Evolutionary conservation across 2,329 filamentous ascomycete species (phyloP).

Genomic region (Botryotinia narcissicola): DNA sequence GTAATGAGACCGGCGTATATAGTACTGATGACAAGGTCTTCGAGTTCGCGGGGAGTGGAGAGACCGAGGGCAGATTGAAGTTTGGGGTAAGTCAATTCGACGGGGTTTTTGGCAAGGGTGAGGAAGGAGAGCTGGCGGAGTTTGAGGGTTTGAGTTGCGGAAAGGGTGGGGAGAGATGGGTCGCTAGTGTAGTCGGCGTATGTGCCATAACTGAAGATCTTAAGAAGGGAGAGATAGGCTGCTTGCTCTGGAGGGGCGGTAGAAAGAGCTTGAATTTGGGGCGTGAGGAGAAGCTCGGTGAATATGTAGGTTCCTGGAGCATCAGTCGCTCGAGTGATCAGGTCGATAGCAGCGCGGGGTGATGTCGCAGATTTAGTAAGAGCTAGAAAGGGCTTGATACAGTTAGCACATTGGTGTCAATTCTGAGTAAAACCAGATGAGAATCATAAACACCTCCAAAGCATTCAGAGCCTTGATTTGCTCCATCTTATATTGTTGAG

Average conservation of each 20-base stretch:
- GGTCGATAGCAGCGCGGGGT: slow-evolving; percentile 78
- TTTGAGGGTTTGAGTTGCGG: slow-evolving; percentile 72
- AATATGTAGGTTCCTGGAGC: slow-evolving; percentile 89
- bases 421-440: not conserved
- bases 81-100: slow-evolving; percentile 68
- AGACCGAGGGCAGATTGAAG: slow-evolving; percentile 69
- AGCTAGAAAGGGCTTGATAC: slow-evolving; percentile 78
- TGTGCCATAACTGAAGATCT: slow-evolving; percentile 91
- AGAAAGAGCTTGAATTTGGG: slow-evolving; percentile 72
- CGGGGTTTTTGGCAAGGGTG: slow-evolving; percentile 67
- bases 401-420: slow-evolving; percentile 34
- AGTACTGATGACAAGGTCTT: slow-evolving; percentile 81
- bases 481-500: slow-evolving; percentile 56
- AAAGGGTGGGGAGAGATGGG: slow-evolving; percentile 66
- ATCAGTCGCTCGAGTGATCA: slow-evolving; percentile 86
- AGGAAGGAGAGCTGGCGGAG: slow-evolving; percentile 88
- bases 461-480: slow-evolving; percentile 67
- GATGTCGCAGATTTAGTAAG: slow-evolving; percentile 84
- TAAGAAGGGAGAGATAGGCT: slow-evolving; percentile 66
- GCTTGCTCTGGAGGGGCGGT: slow-evolving; percentile 58
- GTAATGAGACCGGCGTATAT: slow-evolving; percentile 82
- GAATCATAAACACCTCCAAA: slow-evolving; percentile 50
- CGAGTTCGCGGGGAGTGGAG: slow-evolving; percentile 65
- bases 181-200: slow-evolving; percentile 67
- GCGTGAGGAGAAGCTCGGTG: slow-evolving; percentile 81